phyloP scores from a whole-genome alignment of 2,329 filamentous ascomycete genomes.

The Ophiocordyceps robertsii region DNA sequence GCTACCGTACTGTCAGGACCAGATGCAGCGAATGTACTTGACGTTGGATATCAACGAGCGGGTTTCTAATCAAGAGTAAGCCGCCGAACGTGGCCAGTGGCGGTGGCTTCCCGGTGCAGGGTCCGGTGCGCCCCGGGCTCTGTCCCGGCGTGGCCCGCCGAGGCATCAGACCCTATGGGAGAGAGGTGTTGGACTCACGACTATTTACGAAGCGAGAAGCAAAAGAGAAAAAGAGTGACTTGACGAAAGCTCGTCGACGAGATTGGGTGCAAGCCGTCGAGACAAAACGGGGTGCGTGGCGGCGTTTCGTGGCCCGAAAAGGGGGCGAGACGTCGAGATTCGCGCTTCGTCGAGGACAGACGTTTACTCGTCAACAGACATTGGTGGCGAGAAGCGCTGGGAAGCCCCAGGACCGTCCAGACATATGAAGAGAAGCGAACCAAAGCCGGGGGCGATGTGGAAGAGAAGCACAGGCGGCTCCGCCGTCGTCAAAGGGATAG shows the following conservation, averaged over 20 bases:
- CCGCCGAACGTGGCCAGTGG: too few relatives aligned
- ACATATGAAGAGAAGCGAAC: slow-evolving; percentile 7
- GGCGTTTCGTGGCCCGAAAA: slow-evolving; percentile 5
- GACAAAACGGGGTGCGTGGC: slow-evolving; percentile 8
- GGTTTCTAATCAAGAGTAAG: slow-evolving; percentile 11
- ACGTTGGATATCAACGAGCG: slow-evolving; percentile 39
- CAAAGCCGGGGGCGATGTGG: too few relatives aligned
- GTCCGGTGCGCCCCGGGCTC: neutral
- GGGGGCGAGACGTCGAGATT: slow-evolving; percentile 3
- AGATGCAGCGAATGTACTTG: slow-evolving; percentile 45
- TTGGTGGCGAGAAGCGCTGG: slow-evolving; percentile 18
- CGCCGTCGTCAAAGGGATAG: slow-evolving; percentile 5
- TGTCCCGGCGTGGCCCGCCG: neutral
- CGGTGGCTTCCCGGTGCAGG: neutral
- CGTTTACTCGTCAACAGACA: slow-evolving; percentile 16
- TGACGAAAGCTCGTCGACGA: slow-evolving; percentile 30
- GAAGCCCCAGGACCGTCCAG: slow-evolving; percentile 13
- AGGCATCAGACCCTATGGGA: neutral
- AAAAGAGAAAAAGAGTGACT: slow-evolving; percentile 27
- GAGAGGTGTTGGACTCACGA: slow-evolving; percentile 6
- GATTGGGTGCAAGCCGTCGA: slow-evolving; percentile 14
- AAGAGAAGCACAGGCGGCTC: neutral
- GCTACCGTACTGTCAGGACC: slow-evolving; percentile 31
- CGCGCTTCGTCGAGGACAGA: slow-evolving; percentile 8
- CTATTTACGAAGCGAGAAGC: slow-evolving; percentile 5